Percentiles rank a stretch among this genome's conserved stretches.
phyloP scores from a whole-genome alignment of 345 rosid species.

The Lumnitzera littorea region DNA sequence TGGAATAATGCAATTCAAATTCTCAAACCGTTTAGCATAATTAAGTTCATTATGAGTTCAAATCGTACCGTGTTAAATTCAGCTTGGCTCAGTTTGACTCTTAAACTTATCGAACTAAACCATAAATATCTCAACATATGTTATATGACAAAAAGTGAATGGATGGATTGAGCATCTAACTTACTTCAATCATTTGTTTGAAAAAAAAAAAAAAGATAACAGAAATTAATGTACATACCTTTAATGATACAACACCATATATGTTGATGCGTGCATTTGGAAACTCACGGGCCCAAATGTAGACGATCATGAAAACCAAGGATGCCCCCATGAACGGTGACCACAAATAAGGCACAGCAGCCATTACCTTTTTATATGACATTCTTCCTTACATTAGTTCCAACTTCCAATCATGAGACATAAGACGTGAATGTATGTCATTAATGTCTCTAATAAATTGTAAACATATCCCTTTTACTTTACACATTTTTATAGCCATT shows the following conservation, averaged over 20 bases:
- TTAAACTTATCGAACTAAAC: too few relatives aligned
- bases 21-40: too few relatives aligned
- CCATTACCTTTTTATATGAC: slow-evolving; percentile 25
- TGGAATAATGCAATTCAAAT: too few relatives aligned
- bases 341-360: slow-evolving; percentile 34
- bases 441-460: background rate
- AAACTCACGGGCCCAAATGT: slow-evolving; percentile 51
- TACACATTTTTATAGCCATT: too few relatives aligned
- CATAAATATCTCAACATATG: too few relatives aligned
- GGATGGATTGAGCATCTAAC: too few relatives aligned
- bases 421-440: background rate
- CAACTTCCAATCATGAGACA: background rate
- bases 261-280: slow-evolving; percentile 46
- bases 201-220: background rate
- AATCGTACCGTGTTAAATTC: too few relatives aligned
- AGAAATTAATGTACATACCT: slow-evolving; percentile 20
- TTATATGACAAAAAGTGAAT: too few relatives aligned
- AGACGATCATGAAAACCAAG: slow-evolving; percentile 53
- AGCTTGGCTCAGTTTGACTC: too few relatives aligned
- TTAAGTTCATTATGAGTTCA: too few relatives aligned
- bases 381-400: background rate
- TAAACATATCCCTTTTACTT: background rate
- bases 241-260: slow-evolving; percentile 46
- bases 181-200: background rate
- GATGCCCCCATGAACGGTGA: slow-evolving; percentile 45